phyloP scores from a whole-genome alignment of 2,329 filamentous ascomycete species.

The Penicillium sp. region DNA sequence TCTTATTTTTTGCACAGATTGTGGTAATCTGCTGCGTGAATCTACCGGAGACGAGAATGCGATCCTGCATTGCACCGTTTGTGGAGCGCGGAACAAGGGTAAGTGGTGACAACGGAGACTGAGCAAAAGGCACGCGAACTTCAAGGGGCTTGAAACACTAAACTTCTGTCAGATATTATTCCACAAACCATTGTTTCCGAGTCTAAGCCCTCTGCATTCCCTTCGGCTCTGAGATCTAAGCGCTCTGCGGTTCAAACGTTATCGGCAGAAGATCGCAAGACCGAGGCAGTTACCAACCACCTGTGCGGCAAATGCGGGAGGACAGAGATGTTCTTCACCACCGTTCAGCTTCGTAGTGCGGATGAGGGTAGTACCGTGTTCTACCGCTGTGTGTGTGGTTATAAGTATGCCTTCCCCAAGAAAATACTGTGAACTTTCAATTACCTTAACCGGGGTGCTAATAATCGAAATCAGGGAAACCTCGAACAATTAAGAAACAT shows the following conservation, averaged over 20 bases:
- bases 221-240: slow-evolving; percentile 80
- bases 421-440: not conserved
- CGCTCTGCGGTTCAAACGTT: slow-evolving; percentile 78
- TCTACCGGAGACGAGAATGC: slow-evolving; percentile 71
- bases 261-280: slow-evolving; percentile 69
- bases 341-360: slow-evolving; percentile 79
- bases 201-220: slow-evolving; percentile 87
- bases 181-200: slow-evolving; percentile 71
- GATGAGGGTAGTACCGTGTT: slow-evolving; percentile 94
- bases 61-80: slow-evolving; percentile 75
- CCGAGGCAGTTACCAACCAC: slow-evolving; percentile 61
- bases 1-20: slow-evolving; percentile 86
- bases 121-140: no score
- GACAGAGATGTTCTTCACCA: slow-evolving; percentile 76
- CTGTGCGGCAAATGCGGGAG: slow-evolving; percentile 75
- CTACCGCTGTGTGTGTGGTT: slow-evolving; percentile 79
- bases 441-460: slow-evolving; percentile 9
- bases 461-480: slow-evolving; percentile 27
- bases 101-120: slow-evolving; percentile 5
- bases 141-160: slow-evolving; percentile 3
- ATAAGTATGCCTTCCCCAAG: slow-evolving; percentile 58
- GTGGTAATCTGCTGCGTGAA: slow-evolving; percentile 80
- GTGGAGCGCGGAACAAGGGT: slow-evolving; percentile 81
- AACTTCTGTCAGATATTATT: slow-evolving; percentile 55
- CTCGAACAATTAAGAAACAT: slow-evolving; percentile 28